Evolutionary conservation across 2,329 filamentous ascomycete genomes (phyloP).

Genomic region (Aureobasidium sp.): DNA sequence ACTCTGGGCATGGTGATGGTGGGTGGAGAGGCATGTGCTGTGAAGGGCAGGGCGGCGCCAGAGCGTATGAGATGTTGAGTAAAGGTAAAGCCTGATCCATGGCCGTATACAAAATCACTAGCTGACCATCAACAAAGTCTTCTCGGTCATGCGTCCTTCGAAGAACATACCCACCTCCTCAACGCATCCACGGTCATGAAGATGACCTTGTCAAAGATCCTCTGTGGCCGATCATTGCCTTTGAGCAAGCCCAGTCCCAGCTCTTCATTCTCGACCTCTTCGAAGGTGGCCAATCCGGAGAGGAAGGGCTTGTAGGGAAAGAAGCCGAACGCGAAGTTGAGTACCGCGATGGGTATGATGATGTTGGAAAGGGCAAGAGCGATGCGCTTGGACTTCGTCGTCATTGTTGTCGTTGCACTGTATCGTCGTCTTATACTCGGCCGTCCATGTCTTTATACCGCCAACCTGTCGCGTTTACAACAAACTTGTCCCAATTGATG

Average conservation of each 20-base stretch:
- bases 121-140: slow-evolving; percentile 19
- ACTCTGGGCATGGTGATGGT: slow-evolving; percentile 98
- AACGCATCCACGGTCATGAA: slow-evolving; percentile 98
- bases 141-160: neutral
- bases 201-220: slow-evolving; percentile 79
- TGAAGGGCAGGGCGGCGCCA: slow-evolving; percentile 83
- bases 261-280: slow-evolving; percentile 18
- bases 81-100: slow-evolving; percentile 72
- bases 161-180: slow-evolving; percentile 54
- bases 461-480: too few relatives aligned
- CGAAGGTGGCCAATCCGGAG: slow-evolving; percentile 60
- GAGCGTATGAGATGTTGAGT: slow-evolving; percentile 82
- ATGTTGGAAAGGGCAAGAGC: slow-evolving; percentile 59
- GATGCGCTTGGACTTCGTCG: neutral
- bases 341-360: slow-evolving; percentile 60
- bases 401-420: neutral
- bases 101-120: slow-evolving; percentile 87
- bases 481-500: neutral
- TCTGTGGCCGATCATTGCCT: slow-evolving; percentile 47
- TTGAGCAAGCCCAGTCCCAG: slow-evolving; percentile 7
- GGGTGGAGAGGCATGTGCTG: slow-evolving; percentile 88
- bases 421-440: neutral
- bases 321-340: slow-evolving; percentile 78
- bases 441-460: neutral
- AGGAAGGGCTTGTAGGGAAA: slow-evolving; percentile 96